phyloP scores from a whole-genome alignment of 805 yeast species.

The Saturnispora besseyi region DNA sequence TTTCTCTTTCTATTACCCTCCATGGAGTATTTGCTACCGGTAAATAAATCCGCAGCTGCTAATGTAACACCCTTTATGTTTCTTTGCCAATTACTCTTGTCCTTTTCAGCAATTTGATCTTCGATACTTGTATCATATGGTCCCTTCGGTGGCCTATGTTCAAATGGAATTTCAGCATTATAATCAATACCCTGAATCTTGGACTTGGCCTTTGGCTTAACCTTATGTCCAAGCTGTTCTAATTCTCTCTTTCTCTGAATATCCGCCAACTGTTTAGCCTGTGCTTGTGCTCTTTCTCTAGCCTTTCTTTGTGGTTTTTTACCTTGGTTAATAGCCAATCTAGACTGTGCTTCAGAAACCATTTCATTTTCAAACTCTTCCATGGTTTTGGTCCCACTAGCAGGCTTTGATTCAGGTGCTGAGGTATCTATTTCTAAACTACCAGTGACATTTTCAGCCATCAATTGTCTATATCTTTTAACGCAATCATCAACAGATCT shows the following conservation, averaged over 20 bases:
- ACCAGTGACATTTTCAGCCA: slow-evolving; percentile 38
- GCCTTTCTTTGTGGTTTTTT: slow-evolving; percentile 88
- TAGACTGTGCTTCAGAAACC: slow-evolving; percentile 90
- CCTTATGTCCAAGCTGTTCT: slow-evolving; percentile 61
- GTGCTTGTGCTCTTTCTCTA: slow-evolving; percentile 74
- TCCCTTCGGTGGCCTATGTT: slow-evolving; percentile 59
- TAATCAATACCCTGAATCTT: slow-evolving; percentile 61
- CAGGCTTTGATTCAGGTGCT: slow-evolving; percentile 68
- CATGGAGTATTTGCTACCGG: slow-evolving; percentile 3
- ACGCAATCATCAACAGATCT: slow-evolving; percentile 83
- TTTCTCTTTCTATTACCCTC: neutral
- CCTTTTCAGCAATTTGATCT: slow-evolving; percentile 30
- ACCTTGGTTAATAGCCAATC: slow-evolving; percentile 88
- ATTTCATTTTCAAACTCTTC: slow-evolving; percentile 87
- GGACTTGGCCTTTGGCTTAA: slow-evolving; percentile 44
- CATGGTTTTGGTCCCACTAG: slow-evolving; percentile 48
- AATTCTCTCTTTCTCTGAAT: slow-evolving; percentile 74
- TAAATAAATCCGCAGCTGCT: slow-evolving; percentile 4
- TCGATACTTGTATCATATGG: slow-evolving; percentile 64
- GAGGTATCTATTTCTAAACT: slow-evolving; percentile 11
- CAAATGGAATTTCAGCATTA: slow-evolving; percentile 75
- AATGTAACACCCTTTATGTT: slow-evolving; percentile 30
- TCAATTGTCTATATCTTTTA: slow-evolving; percentile 68
- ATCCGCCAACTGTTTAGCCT: slow-evolving; percentile 64
- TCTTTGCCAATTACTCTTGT: slow-evolving; percentile 20